Percentiles rank a stretch among this genome's conserved stretches.
Conservation (phyloP, 2,329 filamentous ascomycete species). For the Aspergillus ibericus region DNA sequence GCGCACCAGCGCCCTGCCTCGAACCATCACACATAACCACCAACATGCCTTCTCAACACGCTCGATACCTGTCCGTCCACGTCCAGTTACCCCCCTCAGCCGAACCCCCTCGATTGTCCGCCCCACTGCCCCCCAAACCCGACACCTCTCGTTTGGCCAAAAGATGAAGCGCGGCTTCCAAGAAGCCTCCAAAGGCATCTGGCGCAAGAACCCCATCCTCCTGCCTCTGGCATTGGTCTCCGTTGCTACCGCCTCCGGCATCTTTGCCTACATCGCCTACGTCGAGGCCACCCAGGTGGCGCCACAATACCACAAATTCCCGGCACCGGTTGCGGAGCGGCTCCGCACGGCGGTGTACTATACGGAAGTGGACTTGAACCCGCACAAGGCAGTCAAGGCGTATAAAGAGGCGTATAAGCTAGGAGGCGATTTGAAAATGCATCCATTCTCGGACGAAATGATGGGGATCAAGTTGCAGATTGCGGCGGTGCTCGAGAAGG, state of each 20-base stretch:
- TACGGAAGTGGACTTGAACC: conserved; percentile 72
- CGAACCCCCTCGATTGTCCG: conserved; percentile 16
- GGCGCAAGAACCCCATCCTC: conserved; percentile 45
- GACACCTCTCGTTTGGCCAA: conserved; percentile 27
- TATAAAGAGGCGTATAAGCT: conserved; percentile 77
- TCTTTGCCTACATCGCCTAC: conserved; percentile 45
- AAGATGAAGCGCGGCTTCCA: conserved; percentile 35
- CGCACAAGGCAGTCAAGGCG: conserved; percentile 75
- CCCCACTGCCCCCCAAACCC: conserved; percentile 11
- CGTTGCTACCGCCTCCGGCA: conserved; percentile 32
- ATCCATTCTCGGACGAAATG: conserved; percentile 88
- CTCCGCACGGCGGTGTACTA: conserved; percentile 85
- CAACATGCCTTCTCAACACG: conserved; percentile 4
- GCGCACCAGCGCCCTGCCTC: conserved; percentile 10
- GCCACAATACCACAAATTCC: conserved; percentile 45
- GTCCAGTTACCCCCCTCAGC: conserved; percentile 3
- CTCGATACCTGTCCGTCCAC: conserved; percentile 2
- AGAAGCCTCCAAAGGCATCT: conserved; percentile 40
- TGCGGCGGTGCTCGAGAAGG: conserved; percentile 75
- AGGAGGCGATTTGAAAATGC: conserved; percentile 72
- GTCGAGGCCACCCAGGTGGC: conserved; percentile 44
- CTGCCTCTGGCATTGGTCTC: conserved; percentile 44
- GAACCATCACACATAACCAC: conserved; percentile 5
- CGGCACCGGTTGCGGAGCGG: conserved; percentile 52
- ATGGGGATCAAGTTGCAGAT: conserved; percentile 85